phyloP scores from a whole-genome alignment of 148 eudicot species.

The Arbutus unedo region DNA sequence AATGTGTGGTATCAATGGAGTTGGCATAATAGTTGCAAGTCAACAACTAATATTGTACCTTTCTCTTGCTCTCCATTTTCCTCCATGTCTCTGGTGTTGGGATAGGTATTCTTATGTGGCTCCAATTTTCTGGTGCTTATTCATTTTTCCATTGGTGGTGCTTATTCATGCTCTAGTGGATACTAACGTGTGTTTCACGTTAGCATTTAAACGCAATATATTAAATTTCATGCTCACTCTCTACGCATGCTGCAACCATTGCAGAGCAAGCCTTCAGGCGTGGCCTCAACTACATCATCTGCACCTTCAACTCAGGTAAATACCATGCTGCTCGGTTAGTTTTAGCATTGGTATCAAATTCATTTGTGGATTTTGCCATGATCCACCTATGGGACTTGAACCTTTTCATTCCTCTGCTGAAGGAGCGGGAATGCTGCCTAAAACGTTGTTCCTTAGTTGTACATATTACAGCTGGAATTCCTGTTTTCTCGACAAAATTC shows the following conservation, averaged over 20 bases:
- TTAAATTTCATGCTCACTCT: constrained; percentile 5
- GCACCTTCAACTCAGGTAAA: constrained; percentile 52
- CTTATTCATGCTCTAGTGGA: background rate
- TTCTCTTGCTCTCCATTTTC: background rate
- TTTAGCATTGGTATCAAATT: background rate
- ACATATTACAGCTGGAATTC: background rate
- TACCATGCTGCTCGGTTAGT: background rate
- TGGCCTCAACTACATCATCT: constrained; percentile 45
- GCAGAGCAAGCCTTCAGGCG: constrained; percentile 61
- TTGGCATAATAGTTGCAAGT: background rate
- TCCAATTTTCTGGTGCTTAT: background rate
- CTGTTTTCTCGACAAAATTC: background rate
- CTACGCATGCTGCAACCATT: constrained; percentile 3
- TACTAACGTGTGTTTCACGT: background rate
- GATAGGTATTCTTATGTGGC: background rate
- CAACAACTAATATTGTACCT: background rate
- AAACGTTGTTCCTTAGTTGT: background rate
- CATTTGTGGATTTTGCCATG: background rate
- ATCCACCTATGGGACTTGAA: background rate
- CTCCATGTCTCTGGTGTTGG: background rate
- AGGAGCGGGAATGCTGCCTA: background rate
- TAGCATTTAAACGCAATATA: background rate
- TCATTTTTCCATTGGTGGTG: background rate
- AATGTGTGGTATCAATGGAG: background rate
- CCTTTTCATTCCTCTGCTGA: background rate